Evolutionary conservation across 306 rosid genomes (phyloP), one percentile per base, ranked within the genome.

Genomic region (Lablab purpureus): DNA sequence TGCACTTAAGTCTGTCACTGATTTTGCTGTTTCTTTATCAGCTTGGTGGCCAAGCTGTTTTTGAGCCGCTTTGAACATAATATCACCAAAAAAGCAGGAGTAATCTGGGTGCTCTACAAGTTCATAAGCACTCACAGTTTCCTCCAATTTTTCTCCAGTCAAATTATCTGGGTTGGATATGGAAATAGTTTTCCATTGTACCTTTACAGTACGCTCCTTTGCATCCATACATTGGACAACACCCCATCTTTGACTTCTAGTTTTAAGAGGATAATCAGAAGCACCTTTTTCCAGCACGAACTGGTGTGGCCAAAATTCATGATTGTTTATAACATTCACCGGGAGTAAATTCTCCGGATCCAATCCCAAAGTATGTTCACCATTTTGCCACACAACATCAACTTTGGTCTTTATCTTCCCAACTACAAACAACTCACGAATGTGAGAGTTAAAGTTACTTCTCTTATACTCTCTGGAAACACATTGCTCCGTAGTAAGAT

Each of bases 271-370:
- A 87, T 89, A 92, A 82, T 91, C 89, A 76, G 82, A 87, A 80
- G 87, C 79, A 51, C 91, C 90, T 81, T 89, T 91, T 86, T 91
- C 98, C 65, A 80, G 78, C 58, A 96, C 98, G 79, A 89, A 87
- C 77, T 96, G 98, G 67, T 90, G 87, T 80, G 99, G 99, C 91
- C 92, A 96, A 87, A 93, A 96, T 49, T 96, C 99, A 69, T 90
- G 91, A 12, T 83, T 82, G 78, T 93, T 90, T 40, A 89, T 71
- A 40, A 82, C 93, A 80, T 82, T 90, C 37, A 87, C 92, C 0
- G 98, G 98, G 81, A 85, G 84, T 78, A 96, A 76, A 66, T 74
- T 79, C 75, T 83, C 90, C 4, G 96, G 90, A 83, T 91, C 98
- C 36, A 90, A 59, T 74, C 87, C 97, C 74, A 78, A 54, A 68